Conservation (phyloP, 2,329 filamentous ascomycete species). For the Fragosphaeria purpurea region DNA sequence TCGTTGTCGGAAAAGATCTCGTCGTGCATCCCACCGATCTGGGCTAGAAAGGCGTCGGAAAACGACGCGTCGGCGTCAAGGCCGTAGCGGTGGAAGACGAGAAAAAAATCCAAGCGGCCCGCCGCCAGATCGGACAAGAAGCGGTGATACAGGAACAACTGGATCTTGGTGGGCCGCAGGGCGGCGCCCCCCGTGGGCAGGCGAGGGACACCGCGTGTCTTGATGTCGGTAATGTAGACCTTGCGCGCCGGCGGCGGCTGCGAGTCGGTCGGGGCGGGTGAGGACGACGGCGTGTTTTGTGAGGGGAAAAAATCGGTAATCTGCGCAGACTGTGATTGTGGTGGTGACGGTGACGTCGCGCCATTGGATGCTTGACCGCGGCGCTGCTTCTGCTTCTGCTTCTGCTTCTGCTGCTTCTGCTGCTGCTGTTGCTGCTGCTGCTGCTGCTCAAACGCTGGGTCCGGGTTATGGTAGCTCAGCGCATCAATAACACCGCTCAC, state of each 20-base stretch:
- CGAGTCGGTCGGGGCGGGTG: neutral
- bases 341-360: neutral
- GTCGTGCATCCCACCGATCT: slow-evolving; percentile 60
- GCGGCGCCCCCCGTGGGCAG: slow-evolving; percentile 52
- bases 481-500: slow-evolving; percentile 88
- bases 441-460: slow-evolving; percentile 56
- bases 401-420: neutral
- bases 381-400: slow-evolving; percentile 15
- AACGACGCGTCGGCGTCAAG: slow-evolving; percentile 58
- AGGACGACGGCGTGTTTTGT: neutral
- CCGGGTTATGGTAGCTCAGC: slow-evolving; percentile 66
- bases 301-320: slow-evolving; percentile 15
- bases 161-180: slow-evolving; percentile 68
- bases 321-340: slow-evolving; percentile 4
- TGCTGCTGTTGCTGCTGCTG: slow-evolving; percentile 27
- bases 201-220: slow-evolving; percentile 61
- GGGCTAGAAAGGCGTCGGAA: slow-evolving; percentile 68
- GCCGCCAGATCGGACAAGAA: slow-evolving; percentile 69
- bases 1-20: slow-evolving; percentile 47
- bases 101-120: slow-evolving; percentile 57
- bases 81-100: slow-evolving; percentile 61
- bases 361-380: neutral
- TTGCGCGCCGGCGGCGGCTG: slow-evolving; percentile 14
- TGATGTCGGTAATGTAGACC: slow-evolving; percentile 78
- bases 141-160: slow-evolving; percentile 82